A percentile compares a stretch with the other conserved stretches of the same genome.
Evolutionary conservation across 495 filamentous ascomycete genomes (phyloP).

Genomic region (Penicillium riverlandense): DNA sequence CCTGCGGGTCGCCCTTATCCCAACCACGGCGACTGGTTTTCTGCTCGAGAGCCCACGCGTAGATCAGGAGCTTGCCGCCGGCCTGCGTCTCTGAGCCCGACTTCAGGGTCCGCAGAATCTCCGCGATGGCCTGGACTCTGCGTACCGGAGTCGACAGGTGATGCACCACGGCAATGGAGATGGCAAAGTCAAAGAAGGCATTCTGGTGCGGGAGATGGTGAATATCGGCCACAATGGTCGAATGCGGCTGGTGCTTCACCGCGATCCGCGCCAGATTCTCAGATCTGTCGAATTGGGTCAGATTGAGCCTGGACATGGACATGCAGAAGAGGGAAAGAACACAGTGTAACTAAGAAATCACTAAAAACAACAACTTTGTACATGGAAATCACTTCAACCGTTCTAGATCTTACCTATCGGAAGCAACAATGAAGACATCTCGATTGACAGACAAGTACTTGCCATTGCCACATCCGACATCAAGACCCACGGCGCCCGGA

Average conservation of each 20-base stretch:
- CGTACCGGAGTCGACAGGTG: slow-evolving; percentile 81
- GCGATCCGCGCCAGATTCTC: slow-evolving; percentile 71
- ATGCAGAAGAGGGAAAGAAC: slow-evolving; percentile 5
- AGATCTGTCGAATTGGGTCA: slow-evolving; percentile 43
- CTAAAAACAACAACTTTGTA: not conserved
- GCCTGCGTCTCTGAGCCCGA: slow-evolving; percentile 18
- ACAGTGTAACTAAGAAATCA: not conserved
- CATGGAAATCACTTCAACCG: not conserved
- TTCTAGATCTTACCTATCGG: slow-evolving; percentile 59
- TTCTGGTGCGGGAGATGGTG: slow-evolving; percentile 61
- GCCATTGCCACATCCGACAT: slow-evolving; percentile 90
- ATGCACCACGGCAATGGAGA: slow-evolving; percentile 91
- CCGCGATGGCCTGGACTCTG: slow-evolving; percentile 63
- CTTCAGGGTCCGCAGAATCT: slow-evolving; percentile 63
- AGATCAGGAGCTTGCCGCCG: slow-evolving; percentile 67
- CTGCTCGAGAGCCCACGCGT: slow-evolving; percentile 98
- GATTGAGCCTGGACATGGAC: not conserved
- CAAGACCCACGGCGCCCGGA: slow-evolving; percentile 75
- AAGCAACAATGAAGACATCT: slow-evolving; percentile 75
- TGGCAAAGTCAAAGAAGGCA: slow-evolving; percentile 78
- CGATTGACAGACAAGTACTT: slow-evolving; percentile 84
- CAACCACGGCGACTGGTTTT: slow-evolving; percentile 82
- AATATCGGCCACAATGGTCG: slow-evolving; percentile 64
- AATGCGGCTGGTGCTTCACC: slow-evolving; percentile 50
- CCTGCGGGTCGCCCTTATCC: slow-evolving; percentile 80